phyloP scores from a whole-genome alignment of 768 basidiomycete genomes.

The Collybia sordida region DNA sequence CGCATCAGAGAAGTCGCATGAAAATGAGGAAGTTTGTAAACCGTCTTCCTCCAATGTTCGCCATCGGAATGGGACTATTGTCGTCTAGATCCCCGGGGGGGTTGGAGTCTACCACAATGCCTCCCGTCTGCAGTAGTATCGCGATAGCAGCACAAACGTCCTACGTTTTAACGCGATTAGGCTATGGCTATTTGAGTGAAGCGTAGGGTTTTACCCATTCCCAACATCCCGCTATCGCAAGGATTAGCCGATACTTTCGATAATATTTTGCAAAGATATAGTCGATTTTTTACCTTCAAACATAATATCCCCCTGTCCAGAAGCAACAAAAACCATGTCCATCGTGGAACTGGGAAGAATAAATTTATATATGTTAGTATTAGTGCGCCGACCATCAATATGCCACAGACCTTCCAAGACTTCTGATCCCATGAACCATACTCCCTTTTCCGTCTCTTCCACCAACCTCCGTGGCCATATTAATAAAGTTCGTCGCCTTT shows the following conservation, averaged over 20 bases:
- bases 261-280: background rate
- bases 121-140: slow-evolving; percentile 24
- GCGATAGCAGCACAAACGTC: slow-evolving; percentile 22
- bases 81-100: slow-evolving; percentile 13
- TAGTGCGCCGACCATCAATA: background rate
- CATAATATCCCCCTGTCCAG: slow-evolving; percentile 24
- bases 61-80: slow-evolving; percentile 19
- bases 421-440: slow-evolving; percentile 23
- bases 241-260: background rate
- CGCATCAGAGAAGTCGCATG: background rate
- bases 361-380: too few species aligned
- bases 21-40: background rate
- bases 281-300: slow-evolving; percentile 15
- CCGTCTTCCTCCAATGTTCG: slow-evolving; percentile 18
- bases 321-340: slow-evolving; percentile 23
- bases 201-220: slow-evolving; percentile 18
- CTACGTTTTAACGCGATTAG: slow-evolving; percentile 1
- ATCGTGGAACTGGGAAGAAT: slow-evolving; percentile 17
- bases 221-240: slow-evolving; percentile 19
- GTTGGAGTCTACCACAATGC: slow-evolving; percentile 22
- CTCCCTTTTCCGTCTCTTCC: slow-evolving; percentile 21
- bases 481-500: slow-evolving; percentile 20
- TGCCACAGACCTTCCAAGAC: slow-evolving; percentile 17
- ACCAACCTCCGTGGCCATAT: slow-evolving; percentile 23
- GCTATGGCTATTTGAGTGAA: background rate